Base-by-base conservation (phyloP, 768 basidiomycete species). In the Boletus rubescentipes region DNA sequence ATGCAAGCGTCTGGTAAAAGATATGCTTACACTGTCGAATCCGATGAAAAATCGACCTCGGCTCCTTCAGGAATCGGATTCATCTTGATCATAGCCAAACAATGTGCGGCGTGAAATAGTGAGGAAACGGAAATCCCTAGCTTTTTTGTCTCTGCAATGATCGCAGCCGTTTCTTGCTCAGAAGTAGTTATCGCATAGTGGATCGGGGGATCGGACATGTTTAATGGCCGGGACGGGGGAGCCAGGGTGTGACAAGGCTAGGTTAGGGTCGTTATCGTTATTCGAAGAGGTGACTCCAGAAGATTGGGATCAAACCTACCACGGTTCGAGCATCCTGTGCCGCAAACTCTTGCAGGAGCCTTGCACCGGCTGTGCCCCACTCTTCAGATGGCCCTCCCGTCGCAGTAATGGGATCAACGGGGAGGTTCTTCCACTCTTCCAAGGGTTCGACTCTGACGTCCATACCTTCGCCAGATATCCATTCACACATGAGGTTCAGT, bases 351-450 rank as follows among this genome's bases (percentile, higher is more conserved):
- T 53, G 49, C 21, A 67, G 20, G 30, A 69, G 56, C 23, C 14
- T 44, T 5, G 4, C 26, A 16, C 65, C 67, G 2, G 11, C 43
- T 5, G 48, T 51, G 10, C 40, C 51, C 66, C 67, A 69, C 18
- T 51, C 59, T 3, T 48, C 14, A n/a, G 44, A 54, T 9, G 32
- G 51, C 5, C 66, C 65, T 9, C 67, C 66, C 0, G 53, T 69
- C 2, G 66, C 67, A 30, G 50, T 51, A 23, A 67, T 55, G 6
- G 62, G 65, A 21, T 68, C 67, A 5, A 57, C 54, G 1, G 67
- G 67, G 14, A 67, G 62, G 36, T 67, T 59, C 23, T 51, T 59
- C 65, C 65, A 65, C 34, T 69, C 66, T 30, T 64, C 52, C 12
- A 31, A 57, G 35, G 46, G 54, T 1, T 54, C 38, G 5, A 62